These are phyloP conservation scores for Ustilago tritici DNA, from an alignment of 1,284 basidiomycete species.

Conservation along the genomic window DNA sequence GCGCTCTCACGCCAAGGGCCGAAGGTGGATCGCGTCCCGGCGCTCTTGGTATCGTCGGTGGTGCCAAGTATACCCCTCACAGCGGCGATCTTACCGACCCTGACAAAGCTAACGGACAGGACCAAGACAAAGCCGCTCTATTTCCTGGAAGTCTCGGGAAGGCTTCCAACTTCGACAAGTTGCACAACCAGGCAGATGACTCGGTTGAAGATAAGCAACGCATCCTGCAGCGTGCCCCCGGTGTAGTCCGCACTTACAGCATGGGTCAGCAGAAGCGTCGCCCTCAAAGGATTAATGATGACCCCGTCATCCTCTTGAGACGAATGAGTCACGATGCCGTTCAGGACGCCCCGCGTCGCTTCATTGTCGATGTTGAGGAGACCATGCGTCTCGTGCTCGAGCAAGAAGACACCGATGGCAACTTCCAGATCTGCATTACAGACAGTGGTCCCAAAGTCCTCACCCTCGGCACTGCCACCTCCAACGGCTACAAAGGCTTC, in stretches of 20 bases:
- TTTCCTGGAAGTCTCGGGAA: conserved; percentile 32
- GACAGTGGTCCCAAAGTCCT: conserved; percentile 97
- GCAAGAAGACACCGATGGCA: conserved; percentile 97
- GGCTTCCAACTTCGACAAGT: conserved; percentile 25
- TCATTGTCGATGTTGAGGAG: conserved; percentile 98
- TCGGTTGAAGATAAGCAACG: conserved; percentile 37
- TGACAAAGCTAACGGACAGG: conserved; percentile 44
- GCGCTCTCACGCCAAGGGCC: conserved; percentile 34
- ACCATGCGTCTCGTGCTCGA: conserved; percentile 95
- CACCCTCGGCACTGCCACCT: conserved; percentile 92
- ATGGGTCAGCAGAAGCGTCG: conserved; percentile 67
- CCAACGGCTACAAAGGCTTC: conserved; percentile 85
- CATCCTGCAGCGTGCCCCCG: conserved; percentile 45
- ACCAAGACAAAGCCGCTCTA: conserved; percentile 45
- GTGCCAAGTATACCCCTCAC: conserved; percentile 33
- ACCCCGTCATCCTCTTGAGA: conserved; percentile 62
- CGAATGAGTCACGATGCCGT: conserved; percentile 70
- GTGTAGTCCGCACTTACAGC: conserved; percentile 64
- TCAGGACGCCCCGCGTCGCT: conserved; percentile 72
- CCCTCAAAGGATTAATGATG: conserved; percentile 62
- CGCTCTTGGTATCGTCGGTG: conserved; percentile 25
- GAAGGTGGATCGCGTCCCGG: conserved; percentile 24
- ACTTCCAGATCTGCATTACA: conserved; percentile 93
- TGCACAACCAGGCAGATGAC: conserved; percentile 2
- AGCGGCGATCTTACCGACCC: conserved; percentile 32